Evolutionary conservation across 768 basidiomycete species (phyloP).

Genomic region (Mycena indigotica): DNA sequence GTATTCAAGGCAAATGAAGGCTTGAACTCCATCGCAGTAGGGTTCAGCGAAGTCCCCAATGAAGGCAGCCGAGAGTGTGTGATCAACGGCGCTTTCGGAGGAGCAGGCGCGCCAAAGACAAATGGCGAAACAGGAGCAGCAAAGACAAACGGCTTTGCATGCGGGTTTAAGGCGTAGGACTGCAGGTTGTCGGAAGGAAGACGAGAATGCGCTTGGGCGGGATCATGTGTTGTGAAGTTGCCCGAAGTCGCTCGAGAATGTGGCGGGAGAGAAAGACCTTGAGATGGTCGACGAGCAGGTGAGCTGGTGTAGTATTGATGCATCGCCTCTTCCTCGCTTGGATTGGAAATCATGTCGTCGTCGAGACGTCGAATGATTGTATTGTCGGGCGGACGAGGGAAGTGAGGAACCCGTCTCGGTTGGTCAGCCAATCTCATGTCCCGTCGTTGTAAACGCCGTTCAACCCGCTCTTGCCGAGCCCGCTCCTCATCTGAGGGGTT

Average conservation of each 20-base stretch:
- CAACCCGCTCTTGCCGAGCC: conserved; percentile 65
- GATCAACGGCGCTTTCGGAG: conserved; percentile 33
- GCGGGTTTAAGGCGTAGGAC: conserved; percentile 63
- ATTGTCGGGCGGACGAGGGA: conserved; percentile 73
- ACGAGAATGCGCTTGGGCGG: conserved; percentile 66
- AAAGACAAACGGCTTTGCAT: conserved; percentile 85
- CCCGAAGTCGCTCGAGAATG: conserved; percentile 68
- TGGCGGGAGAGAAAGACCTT: conserved; percentile 56
- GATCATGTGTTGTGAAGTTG: conserved; percentile 63
- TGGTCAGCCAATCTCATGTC: conserved; percentile 54
- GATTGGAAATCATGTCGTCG: conserved; percentile 82
- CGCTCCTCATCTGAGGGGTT: conserved; percentile 91
- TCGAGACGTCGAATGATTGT: conserved; percentile 41
- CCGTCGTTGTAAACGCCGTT: conserved; percentile 60
- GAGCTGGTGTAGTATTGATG: conserved; percentile 47
- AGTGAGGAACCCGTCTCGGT: conserved; percentile 75
- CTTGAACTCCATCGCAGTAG: conserved; percentile 81
- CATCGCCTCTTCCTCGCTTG: conserved; percentile 73
- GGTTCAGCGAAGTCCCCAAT: conserved; percentile 75
- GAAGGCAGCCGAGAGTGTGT: conserved; percentile 49
- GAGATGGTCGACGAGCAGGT: conserved; percentile 51
- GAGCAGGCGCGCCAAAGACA: conserved; percentile 30
- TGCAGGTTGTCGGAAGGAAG: conserved; percentile 42
- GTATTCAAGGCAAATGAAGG: conserved; percentile 46
- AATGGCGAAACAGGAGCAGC: conserved; percentile 42